Evolutionary conservation across 2,329 filamentous ascomycete species (phyloP), one percentile per base, ranked within the genome.

Genomic region (Colletotrichum liaoningense): DNA sequence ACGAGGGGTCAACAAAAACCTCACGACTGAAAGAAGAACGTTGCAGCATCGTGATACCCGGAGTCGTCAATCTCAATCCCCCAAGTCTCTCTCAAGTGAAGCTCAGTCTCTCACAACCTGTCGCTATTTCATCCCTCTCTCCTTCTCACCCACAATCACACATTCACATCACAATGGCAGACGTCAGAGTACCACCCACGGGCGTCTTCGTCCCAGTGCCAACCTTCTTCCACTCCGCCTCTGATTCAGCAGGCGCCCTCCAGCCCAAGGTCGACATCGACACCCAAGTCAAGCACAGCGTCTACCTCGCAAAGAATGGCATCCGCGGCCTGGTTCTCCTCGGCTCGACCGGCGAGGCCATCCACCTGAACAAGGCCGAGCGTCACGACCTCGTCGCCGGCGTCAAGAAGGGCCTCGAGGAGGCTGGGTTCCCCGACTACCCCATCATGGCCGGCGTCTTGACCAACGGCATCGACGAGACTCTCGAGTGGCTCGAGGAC

Each of bases 321-420:
- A 88, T 92, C 75, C 86, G 84, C 67, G 91, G 91, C 14, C 84
- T 92, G 3, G 90, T 92, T 3, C 84, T 92, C 42, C 85, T 92
- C 46, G 91, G 91, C 30, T 90, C 87, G 52, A 92, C 90, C 0
- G 91, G 91, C 72, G 91, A 92, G 80, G 90, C 90, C 2, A 88
- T 92, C 28, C 90, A 91, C 80, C 83, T 92, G 68, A 87, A 88
- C 8, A 86, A 85, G 70, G 79, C 83, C 38, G 91, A 92, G 79
- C 88, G 90, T 60, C 86, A 84, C 73, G 84, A 87, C 22, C 80
- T 92, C 60, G 83, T 92, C 62, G 84, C 83, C 8, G 85, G 85
- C 57, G 87, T 91, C 54, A 85, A 89, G 71, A 86, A 87, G 78
- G 87, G 86, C 8, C 81, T 91, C 46, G 86, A 89, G 58, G 84